Base-by-base conservation (phyloP, 2,329 filamentous ascomycete species). In the Microdochium paspali region DNA sequence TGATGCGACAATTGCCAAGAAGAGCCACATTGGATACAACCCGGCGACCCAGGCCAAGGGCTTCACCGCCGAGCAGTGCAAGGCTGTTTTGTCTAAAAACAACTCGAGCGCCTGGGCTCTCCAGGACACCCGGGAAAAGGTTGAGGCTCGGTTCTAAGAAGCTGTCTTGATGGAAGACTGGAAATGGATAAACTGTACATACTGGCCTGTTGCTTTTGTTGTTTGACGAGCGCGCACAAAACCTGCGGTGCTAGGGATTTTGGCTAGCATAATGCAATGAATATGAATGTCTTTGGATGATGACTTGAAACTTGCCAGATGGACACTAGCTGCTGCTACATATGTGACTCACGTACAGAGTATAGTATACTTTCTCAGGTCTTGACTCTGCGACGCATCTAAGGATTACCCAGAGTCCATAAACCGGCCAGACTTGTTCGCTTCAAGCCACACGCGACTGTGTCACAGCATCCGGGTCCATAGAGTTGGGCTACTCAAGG, bases 21-120 rank as follows among this genome's bases (percentile, higher is more conserved):
- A 67, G 50, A 90, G 77, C 47, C 77, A 79, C 44, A 68, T 95
- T 20, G 90, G 89, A 0, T 97, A 97, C 60, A 97, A 97, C 64
- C 91, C 91, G 20, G 91, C 91, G 3, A 84, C 90, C 4, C 83
- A 87, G 66, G 91, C 91, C 13, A 90, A 84, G 72, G 90, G 90
- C 1, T 94, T 95, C 66, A 95, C 90, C 0, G 77, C 77, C 51
- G 80, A 74, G 54, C 89, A 96, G 70, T 84, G 83, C 51, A 69
- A 69, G 35, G 77, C 80, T 21, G 79, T 89, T 56, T 84, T 85
- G 61, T 89, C 84, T 72, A 84, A 77, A 66, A 77, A 71, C 35
- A 65, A 73, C 57, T 65, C 65, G 44, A 84, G 77, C 60, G 80
- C 81, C 20, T 95, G 85, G 83, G 90, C 90, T 44, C 58, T 95